A percentile compares a stretch with the other conserved stretches of the same genome.
phyloP scores from a whole-genome alignment of 441 rosid genomes.

The Populus hybrid region DNA sequence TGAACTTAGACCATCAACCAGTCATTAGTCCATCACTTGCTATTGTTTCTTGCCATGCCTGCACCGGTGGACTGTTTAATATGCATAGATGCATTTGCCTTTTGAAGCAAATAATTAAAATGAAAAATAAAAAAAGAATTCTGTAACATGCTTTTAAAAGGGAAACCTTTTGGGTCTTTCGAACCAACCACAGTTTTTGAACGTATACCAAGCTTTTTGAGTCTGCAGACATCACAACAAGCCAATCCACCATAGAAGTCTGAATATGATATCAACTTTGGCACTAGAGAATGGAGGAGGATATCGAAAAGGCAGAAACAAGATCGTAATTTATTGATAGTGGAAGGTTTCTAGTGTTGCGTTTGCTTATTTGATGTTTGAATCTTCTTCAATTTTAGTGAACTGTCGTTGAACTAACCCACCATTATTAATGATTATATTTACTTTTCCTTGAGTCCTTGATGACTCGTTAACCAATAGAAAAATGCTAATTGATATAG shows the following conservation, averaged over 20 bases:
- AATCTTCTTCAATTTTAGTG: conserved; percentile 16
- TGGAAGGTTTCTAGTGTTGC: conserved; percentile 8
- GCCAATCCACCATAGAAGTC: conserved; percentile 1
- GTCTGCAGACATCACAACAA: conserved; percentile 1
- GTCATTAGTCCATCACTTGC: not conserved
- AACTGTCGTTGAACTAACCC: conserved; percentile 18
- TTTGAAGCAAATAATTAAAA: not conserved
- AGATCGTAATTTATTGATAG: not conserved
- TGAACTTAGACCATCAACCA: not conserved
- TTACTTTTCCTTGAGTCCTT: not conserved
- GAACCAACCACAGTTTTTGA: not conserved
- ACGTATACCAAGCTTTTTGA: not conserved
- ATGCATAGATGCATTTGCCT: not conserved
- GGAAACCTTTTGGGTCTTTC: not conserved
- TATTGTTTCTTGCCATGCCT: not conserved
- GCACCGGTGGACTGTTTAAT: not conserved
- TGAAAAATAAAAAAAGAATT: no score
- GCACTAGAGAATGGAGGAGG: not conserved
- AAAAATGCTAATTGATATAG: conserved; percentile 20
- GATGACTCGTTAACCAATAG: conserved; percentile 38
- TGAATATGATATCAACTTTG: not conserved
- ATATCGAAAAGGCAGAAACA: not conserved
- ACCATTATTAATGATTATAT: conserved; percentile 8
- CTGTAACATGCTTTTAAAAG: not conserved
- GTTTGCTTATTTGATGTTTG: not conserved